Evolutionary conservation across 345 rosid genomes (phyloP).

Genomic region (Eucalyptus decipiens): DNA sequence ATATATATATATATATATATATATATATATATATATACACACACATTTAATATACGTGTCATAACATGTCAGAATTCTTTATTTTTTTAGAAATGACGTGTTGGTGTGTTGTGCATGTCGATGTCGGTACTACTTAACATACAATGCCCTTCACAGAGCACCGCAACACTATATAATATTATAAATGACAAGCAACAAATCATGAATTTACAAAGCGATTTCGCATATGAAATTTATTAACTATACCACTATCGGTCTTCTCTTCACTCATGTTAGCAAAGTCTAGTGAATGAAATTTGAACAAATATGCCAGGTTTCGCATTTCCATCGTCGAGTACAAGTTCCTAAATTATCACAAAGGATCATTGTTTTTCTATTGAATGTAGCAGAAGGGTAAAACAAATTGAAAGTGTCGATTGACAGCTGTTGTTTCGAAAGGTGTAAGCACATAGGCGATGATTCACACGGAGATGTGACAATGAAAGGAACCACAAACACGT

Average conservation of each 20-base stretch:
- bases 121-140: too few species aligned
- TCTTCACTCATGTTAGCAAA: background rate
- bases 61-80: too few species aligned
- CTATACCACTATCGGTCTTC: background rate
- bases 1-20: too few species aligned
- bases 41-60: too few species aligned
- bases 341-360: background rate
- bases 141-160: background rate
- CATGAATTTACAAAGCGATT: background rate
- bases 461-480: background rate
- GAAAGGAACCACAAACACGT: background rate
- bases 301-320: too few species aligned
- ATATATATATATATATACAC: accelerated
- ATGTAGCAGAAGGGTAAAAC: background rate
- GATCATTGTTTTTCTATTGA: background rate
- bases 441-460: accelerated
- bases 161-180: background rate
- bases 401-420: background rate
- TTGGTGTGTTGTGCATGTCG: too few species aligned
- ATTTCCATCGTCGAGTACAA: background rate
- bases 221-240: background rate
- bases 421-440: background rate
- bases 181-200: background rate
- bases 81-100: too few species aligned
- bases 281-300: background rate